Conservation (phyloP, 2,329 filamentous ascomycete genomes). For the Aureobasidium uvarum region DNA sequence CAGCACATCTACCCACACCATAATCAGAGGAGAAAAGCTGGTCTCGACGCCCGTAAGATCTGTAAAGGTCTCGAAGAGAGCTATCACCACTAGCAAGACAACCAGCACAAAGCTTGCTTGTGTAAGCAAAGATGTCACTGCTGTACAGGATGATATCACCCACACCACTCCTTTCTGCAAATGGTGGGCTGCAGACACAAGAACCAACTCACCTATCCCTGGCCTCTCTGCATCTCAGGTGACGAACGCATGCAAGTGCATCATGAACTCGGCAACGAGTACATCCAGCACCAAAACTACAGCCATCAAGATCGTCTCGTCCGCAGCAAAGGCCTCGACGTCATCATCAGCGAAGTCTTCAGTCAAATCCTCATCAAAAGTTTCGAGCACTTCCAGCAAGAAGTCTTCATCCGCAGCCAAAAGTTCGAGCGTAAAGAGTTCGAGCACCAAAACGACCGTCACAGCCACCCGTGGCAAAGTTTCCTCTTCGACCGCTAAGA, state of each 20-base stretch:
- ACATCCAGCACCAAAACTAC: constrained; percentile 1
- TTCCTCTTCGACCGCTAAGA: neutral
- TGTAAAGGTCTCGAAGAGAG: constrained; percentile 1
- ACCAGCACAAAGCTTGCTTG: constrained; percentile 5
- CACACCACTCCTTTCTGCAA: constrained; percentile 16
- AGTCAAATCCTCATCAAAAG: neutral
- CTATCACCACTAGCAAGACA: neutral
- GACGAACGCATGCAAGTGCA: constrained; percentile 5
- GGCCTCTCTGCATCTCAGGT: constrained; percentile 13
- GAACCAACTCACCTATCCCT: constrained; percentile 14
- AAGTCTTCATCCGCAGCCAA: neutral
- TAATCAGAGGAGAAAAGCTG: constrained; percentile 1
- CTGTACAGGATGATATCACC: constrained; percentile 15
- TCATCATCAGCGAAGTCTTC: neutral
- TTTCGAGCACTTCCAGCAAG: constrained; percentile 4
- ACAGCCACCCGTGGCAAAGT: neutral
- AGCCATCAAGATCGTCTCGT: neutral
- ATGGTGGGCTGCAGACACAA: constrained; percentile 11
- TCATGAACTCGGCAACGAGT: neutral
- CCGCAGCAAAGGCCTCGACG: neutral
- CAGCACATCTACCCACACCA: neutral
- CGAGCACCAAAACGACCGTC: neutral
- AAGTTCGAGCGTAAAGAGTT: neutral
- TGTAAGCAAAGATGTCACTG: neutral
- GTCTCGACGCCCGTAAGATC: neutral